phyloP scores from a whole-genome alignment of 257 asterid genomes.

The Solanum arcanum region DNA sequence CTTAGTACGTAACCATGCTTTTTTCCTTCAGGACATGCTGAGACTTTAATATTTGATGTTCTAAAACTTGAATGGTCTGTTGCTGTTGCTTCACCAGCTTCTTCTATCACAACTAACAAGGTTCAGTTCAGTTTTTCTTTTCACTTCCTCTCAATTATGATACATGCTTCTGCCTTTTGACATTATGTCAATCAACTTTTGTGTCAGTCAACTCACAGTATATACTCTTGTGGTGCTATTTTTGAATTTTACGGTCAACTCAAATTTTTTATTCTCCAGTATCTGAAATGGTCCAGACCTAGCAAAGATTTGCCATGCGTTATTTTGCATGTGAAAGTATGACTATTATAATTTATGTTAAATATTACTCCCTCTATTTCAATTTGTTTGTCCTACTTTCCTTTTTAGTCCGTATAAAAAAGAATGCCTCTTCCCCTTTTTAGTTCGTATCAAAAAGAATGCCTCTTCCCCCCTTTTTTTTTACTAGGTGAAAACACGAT shows the following conservation, averaged over 20 bases:
- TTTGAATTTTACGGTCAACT: background rate
- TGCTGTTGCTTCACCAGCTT: conserved; percentile 63
- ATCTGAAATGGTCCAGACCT: background rate
- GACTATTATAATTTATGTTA: background rate
- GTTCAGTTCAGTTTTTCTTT: conserved; percentile 22
- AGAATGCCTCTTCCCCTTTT: background rate
- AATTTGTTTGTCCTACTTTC: background rate
- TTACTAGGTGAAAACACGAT: no score
- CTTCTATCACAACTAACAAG: conserved; percentile 85
- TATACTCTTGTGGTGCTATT: background rate
- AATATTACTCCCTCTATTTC: background rate
- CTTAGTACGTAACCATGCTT: background rate
- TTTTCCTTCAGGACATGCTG: conserved; percentile 59
- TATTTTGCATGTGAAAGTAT: background rate
- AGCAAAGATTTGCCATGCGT: background rate
- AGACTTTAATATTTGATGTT: conserved; percentile 80
- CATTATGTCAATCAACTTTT: background rate
- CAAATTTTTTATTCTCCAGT: background rate
- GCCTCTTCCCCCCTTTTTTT: background rate
- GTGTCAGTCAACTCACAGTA: background rate
- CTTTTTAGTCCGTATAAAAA: no score
- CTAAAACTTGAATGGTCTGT: conserved; percentile 86
- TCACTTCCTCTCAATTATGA: background rate
- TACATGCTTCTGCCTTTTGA: background rate
- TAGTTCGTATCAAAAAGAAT: no score